Evolutionary conservation across 2,329 filamentous ascomycete genomes (phyloP), one percentile per base, ranked within the genome.

Genomic region (Aspergillus sp.): DNA sequence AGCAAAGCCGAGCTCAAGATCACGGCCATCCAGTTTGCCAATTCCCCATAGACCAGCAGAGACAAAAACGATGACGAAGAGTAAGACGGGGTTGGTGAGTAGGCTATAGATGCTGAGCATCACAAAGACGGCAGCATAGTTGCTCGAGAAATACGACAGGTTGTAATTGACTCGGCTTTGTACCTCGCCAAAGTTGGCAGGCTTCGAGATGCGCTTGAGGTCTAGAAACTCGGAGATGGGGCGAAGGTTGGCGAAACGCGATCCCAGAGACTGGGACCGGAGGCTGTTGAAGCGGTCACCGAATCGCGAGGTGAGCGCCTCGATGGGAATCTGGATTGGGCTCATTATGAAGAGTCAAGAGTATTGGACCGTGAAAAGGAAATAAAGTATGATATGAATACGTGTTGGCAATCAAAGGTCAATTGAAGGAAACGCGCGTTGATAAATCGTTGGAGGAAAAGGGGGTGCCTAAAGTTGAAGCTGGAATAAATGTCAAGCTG

Each of bases 101-200:
- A 99, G 82, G 73, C 91, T 91, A 84, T 99, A 99, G 81, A 99
- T 90, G 83, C 91, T 92, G 74, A 99, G 89, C 89, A 99, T 96
- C 72, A 91, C 84, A 77, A 98, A 97, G 71, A 98, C 87, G 66
- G 91, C 90, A 69, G 91, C 90, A 86, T 99, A 99, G 84, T 99
- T 99, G 89, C 92, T 97, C 65, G 93, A 96, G 85, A 96, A 99
- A 83, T 98, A 91, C 77, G 91, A 88, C 68, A 99, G 82, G 80
- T 99, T 99, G 89, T 97, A 97, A 84, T 96, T 96, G 82, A 97
- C 89, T 68, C 94, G 89, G 71, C 90, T 93, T 80, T 98, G 94
- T 67, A 92, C 88, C 79, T 97, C 93, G 68, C 83, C 83, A 73
- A 98, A 97, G 82, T 96, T 96, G 75, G 87, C 87, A 30, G 95